Base-by-base conservation (phyloP, 192 early-diverging fungal species). In the Chytriomyces sp. region DNA sequence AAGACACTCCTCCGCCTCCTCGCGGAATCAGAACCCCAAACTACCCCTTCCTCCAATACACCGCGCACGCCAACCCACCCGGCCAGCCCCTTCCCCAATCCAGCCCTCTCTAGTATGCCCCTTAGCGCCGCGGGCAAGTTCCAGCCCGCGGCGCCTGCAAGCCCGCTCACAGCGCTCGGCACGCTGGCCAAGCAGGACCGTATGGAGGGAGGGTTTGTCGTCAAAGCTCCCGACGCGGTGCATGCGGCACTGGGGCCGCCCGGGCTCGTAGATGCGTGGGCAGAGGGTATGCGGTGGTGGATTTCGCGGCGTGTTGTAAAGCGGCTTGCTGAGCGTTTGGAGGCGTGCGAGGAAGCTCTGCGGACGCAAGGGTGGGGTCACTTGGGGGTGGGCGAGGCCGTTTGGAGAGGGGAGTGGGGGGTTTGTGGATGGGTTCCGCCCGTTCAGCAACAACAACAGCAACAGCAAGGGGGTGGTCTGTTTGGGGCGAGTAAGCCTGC, bases 201-300 rank as follows among this genome's bases (percentile, higher is more conserved):
- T 41, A 25, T 72, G 6, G 70, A 72, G 34, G 70, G 70, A 26
- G 70, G 58, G 14, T 72, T 62, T 36, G 22, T 72, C 10, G 52
- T 72, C 36, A 62, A 63, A 25, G 70, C 36, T 12, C 58, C 70
- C 26, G 38, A 37, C 3, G 32, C 70, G 0, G 70, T 72, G 14
- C 32, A 37, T 37, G 14, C 60, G 8, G 28, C 19, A 17, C 39
- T 37, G 14, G 19, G 14, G 8, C 14, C 10, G 1, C 19, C 17
- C 36, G 28, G 14, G 3, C 2, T 39, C n/a, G 4, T 62, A 17
- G 60, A 62, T 39, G 32, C 32, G 8, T 62, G 60, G 60, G 60
- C 33, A 17, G 60, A 62, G 28, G 30, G 39, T 22, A 62, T 62
- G 60, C 60, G 60, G 60, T 62, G 60, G 60, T 62, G 33, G 60